A percentile compares a stretch with the other conserved stretches of the same genome.
Evolutionary conservation across 371 early-diverging fungal genomes (phyloP).

Genomic region (Syncephalis fuscata): DNA sequence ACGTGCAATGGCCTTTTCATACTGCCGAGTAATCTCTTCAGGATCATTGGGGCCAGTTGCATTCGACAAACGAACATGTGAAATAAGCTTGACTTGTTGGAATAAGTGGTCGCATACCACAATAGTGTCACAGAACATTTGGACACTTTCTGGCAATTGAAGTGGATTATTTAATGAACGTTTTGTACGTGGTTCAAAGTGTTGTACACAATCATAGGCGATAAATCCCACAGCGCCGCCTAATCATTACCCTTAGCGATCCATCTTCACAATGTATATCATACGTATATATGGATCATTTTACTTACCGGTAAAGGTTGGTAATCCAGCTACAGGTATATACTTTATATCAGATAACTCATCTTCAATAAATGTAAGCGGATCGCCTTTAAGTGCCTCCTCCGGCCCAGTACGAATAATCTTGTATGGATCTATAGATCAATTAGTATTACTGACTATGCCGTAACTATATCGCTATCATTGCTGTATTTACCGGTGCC

Average conservation of each 20-base stretch:
- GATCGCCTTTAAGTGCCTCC: conserved; percentile 68
- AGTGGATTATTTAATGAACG: conserved; percentile 66
- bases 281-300: neutral
- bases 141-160: conserved; percentile 81
- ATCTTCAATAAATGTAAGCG: conserved; percentile 63
- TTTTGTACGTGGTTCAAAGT: conserved; percentile 82
- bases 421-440: conserved; percentile 61
- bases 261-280: neutral
- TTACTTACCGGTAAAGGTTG: conserved; percentile 61
- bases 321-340: conserved; percentile 66
- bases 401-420: conserved; percentile 55
- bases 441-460: too few species aligned
- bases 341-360: conserved; percentile 58
- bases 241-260: too few species aligned
- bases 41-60: too few species aligned
- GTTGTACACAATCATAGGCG: conserved; percentile 87
- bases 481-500: conserved; percentile 50
- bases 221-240: conserved; percentile 96
- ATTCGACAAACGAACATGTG: conserved; percentile 56
- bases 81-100: conserved; percentile 75
- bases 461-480: conserved; percentile 3
- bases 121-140: conserved; percentile 84
- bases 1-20: conserved; percentile 39
- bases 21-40: conserved; percentile 15
- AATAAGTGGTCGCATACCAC: conserved; percentile 89